phyloP scores from a whole-genome alignment of 495 filamentous ascomycete species.

The Schizothecium vesticola region DNA sequence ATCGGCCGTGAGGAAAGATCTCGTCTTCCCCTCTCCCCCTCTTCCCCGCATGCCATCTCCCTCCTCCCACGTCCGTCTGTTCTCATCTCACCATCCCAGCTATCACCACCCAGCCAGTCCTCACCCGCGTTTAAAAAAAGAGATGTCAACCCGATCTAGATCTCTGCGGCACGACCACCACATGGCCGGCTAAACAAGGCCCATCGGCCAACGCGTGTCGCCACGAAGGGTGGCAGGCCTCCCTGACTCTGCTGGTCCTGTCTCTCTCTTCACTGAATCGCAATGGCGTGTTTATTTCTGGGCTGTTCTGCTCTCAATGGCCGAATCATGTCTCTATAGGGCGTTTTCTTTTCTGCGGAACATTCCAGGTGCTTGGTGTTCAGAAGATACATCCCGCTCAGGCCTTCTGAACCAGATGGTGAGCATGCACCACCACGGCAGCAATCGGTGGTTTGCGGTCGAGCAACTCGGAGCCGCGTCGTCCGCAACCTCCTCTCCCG shows the following conservation, averaged over 20 bases:
- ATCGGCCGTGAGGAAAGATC: background rate
- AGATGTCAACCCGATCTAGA: background rate
- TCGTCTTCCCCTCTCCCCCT: background rate
- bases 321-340: background rate
- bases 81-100: background rate
- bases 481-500: constrained; percentile 1
- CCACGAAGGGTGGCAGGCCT: background rate
- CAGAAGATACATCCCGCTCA: constrained; percentile 10
- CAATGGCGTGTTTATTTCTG: background rate
- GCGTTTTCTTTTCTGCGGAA: background rate
- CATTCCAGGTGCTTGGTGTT: background rate
- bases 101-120: background rate
- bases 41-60: background rate
- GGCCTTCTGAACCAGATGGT: background rate
- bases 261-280: background rate
- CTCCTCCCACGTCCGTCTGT: background rate
- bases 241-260: background rate
- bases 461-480: constrained; percentile 1
- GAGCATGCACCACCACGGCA: background rate
- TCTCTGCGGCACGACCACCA: background rate
- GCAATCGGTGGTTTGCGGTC: background rate
- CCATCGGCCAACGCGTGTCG: background rate
- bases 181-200: background rate
- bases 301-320: background rate
- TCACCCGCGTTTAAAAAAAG: background rate